Evolutionary conservation across 331 rosid genomes (phyloP).

Genomic region (Saraca asoca): DNA sequence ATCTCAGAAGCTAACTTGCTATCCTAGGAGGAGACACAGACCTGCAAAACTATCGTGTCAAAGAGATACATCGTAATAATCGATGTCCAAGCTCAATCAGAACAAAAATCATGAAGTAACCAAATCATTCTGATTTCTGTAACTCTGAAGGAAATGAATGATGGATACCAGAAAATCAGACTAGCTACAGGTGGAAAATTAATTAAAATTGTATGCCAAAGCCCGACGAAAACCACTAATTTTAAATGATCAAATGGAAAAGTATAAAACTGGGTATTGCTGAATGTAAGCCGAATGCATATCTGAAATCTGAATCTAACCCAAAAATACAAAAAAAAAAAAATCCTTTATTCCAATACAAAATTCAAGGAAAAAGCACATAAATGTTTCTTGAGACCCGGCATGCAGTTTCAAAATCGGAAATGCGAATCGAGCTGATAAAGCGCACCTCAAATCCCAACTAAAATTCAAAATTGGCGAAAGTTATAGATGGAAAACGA

Average conservation of each 20-base stretch:
- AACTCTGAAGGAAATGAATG: neutral
- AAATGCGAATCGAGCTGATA: neutral
- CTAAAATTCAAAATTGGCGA: neutral
- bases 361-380: neutral
- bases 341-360: neutral
- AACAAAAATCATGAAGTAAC: constrained; percentile 1
- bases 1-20: constrained; percentile 25
- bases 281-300: neutral
- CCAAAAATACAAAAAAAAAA: constrained; percentile 14
- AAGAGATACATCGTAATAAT: constrained; percentile 1
- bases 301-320: constrained; percentile 43
- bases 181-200: neutral
- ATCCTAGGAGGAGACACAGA: constrained; percentile 76
- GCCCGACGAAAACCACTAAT: constrained; percentile 5
- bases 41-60: constrained; percentile 42
- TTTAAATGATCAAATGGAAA: constrained; percentile 18
- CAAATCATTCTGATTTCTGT: neutral
- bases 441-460: constrained; percentile 37
- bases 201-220: constrained; percentile 30
- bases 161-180: constrained; percentile 1
- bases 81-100: constrained; percentile 18
- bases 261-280: neutral
- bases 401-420: constrained; percentile 5
- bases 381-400: neutral
- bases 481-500: constrained; percentile 11